Conservation (phyloP, 352 stramenopile species). For the Globisporangium heterothallicum region DNA sequence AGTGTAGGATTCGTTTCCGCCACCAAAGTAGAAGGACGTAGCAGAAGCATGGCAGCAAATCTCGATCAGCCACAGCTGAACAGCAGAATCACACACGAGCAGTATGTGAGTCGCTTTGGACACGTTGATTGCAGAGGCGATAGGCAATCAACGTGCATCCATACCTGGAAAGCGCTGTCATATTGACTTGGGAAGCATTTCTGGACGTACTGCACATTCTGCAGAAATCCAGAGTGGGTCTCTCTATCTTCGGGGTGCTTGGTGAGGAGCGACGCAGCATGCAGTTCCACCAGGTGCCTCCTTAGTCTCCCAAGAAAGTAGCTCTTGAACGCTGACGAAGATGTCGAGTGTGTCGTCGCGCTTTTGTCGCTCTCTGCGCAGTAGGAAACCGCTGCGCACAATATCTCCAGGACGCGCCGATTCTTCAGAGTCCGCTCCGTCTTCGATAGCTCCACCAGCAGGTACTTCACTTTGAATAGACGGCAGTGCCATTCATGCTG, state of each 20-base stretch:
- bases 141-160: background rate
- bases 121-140: background rate
- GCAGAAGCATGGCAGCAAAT: slow-evolving; percentile 49
- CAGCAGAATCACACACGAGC: background rate
- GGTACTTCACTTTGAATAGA: slow-evolving; percentile 50
- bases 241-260: slow-evolving; percentile 17
- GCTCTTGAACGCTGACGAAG: slow-evolving; percentile 19
- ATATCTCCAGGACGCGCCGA: slow-evolving; percentile 30
- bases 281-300: slow-evolving; percentile 45
- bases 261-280: slow-evolving; percentile 28
- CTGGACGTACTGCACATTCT: slow-evolving; percentile 48
- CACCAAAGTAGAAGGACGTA: slow-evolving; percentile 29
- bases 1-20: slow-evolving; percentile 20
- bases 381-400: slow-evolving; percentile 39
- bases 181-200: slow-evolving; percentile 35
- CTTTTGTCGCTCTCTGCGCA: slow-evolving; percentile 19
- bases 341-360: background rate
- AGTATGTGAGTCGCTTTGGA: background rate
- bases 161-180: slow-evolving; percentile 49
- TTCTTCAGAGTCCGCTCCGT: slow-evolving; percentile 28
- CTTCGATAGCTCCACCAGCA: slow-evolving; percentile 45
- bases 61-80: slow-evolving; percentile 62
- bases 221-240: slow-evolving; percentile 23
- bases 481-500: slow-evolving; percentile 38
- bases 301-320: slow-evolving; percentile 59